phyloP scores from a whole-genome alignment of 2,329 filamentous ascomycete genomes.

The Paracamarosporium sp. region DNA sequence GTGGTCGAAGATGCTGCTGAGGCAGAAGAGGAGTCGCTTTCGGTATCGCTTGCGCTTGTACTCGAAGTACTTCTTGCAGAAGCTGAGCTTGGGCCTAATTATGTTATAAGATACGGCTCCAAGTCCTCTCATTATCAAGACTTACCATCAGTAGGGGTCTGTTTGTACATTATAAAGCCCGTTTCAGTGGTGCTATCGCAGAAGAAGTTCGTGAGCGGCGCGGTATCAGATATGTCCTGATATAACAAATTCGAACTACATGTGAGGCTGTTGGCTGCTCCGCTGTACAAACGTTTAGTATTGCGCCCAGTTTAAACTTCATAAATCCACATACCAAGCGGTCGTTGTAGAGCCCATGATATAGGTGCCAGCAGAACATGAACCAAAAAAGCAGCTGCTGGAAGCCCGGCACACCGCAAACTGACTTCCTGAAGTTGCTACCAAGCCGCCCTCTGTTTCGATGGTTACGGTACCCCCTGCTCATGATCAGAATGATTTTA shows the following conservation, averaged over 20 bases:
- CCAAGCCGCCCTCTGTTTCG: neutral
- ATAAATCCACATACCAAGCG: neutral
- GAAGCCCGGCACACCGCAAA: constrained; percentile 1
- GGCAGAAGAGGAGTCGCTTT: neutral
- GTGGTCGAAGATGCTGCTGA: neutral
- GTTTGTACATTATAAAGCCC: neutral
- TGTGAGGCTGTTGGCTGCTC: neutral
- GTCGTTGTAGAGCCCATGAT: neutral
- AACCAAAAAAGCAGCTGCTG: neutral
- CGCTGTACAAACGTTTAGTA: neutral
- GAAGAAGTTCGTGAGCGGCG: constrained; percentile 1
- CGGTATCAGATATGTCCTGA: neutral
- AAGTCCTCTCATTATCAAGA: neutral
- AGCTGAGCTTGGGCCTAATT: neutral
- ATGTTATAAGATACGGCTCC: neutral
- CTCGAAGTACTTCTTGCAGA: neutral
- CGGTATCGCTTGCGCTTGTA: neutral
- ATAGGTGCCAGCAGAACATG: neutral
- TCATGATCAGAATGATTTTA: neutral
- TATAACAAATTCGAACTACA: constrained; percentile 1
- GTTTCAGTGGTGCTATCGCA: neutral
- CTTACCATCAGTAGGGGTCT: neutral
- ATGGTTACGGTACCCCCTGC: neutral
- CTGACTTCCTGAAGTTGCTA: neutral
- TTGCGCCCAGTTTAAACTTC: neutral